Evolutionary conservation across 1,284 basidiomycete genomes (phyloP).

Genomic region (Phylloboletellus chloephorus): DNA sequence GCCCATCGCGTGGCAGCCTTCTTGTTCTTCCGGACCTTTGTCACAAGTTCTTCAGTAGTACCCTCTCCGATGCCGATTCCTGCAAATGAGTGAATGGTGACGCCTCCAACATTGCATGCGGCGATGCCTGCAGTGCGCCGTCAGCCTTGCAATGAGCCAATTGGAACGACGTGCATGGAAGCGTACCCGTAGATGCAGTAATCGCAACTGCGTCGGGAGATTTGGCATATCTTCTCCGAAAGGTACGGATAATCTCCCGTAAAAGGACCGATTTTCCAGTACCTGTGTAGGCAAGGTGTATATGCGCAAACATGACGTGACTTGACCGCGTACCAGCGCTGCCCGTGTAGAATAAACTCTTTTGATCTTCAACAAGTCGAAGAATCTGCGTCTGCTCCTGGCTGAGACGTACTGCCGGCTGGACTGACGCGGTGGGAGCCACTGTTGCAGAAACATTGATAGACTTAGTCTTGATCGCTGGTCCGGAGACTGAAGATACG

Average conservation of each 20-base stretch:
- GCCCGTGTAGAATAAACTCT: constrained; percentile 95
- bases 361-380: constrained; percentile 62
- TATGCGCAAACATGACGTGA: constrained; percentile 10
- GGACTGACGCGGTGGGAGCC: constrained; percentile 24
- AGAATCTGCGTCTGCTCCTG: constrained; percentile 81
- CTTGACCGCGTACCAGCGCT: constrained; percentile 72
- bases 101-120: constrained; percentile 86
- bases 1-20: constrained; percentile 71
- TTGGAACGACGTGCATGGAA: constrained; percentile 3
- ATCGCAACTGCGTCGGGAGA: constrained; percentile 65
- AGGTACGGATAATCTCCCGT: constrained; percentile 72
- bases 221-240: constrained; percentile 44
- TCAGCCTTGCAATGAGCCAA: constrained; percentile 1
- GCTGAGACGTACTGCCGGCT: constrained; percentile 60
- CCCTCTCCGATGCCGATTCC: constrained; percentile 81
- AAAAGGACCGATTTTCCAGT: constrained; percentile 92
- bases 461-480: constrained; percentile 4
- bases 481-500: constrained; percentile 10
- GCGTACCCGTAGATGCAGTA: constrained; percentile 79
- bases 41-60: constrained; percentile 47
- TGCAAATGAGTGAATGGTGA: constrained; percentile 87
- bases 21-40: constrained; percentile 62
- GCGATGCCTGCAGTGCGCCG: constrained; percentile 61
- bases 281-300: constrained; percentile 40
- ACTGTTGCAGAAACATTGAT: constrained; percentile 11